Evolutionary conservation across 345 rosid species (phyloP), one percentile per base, ranked within the genome.

Genomic region (Melastoma malabathricum): DNA sequence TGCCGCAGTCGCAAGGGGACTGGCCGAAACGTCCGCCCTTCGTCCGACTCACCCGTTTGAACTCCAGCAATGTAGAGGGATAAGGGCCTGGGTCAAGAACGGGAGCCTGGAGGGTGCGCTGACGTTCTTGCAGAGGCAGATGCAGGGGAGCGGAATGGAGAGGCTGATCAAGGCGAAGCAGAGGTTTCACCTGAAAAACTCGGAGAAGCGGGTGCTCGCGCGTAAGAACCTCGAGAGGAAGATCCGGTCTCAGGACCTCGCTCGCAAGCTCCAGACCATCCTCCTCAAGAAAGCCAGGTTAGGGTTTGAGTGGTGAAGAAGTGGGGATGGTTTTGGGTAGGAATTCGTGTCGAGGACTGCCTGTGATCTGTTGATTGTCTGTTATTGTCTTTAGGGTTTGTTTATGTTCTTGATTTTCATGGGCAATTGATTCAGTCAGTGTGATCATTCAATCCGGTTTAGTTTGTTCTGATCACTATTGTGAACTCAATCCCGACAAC

Each of bases 141-240:
- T 90, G 98, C 72, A 63, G 20, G 72, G 86, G 8, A 86, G 96
- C 56, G 98, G 98, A 59, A 78, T 86, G 47, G 98, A 90, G 58
- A 67, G 98, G 65, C 59, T 86, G 60, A 84, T 90, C 31, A 90
- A 82, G 77, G 63, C 63, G 3, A 59, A 68, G 46, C 82, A 75
- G 77, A 75, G 67, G 18, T 79, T 63, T 49, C 98, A 86, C 67
- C 38, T 84, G 49, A 90, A 84, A 81, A 84, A 90, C 61, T 90
- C 98, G 27, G 96, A 90, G 86, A 86, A 82, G 75, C 82, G 92
- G 25, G 79, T 90, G 47, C 53, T 90, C 48, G 96, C 98, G 3
- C 82, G 86, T 47, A 86, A 90, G 75, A 67, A 43, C 52, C 80
- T 86, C 14, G 71, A 83, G 64, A 78, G 75, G 3, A 82, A 59